Conservation (phyloP, 31 red algal genomes). For the Odonthalia washingtoniensis region DNA sequence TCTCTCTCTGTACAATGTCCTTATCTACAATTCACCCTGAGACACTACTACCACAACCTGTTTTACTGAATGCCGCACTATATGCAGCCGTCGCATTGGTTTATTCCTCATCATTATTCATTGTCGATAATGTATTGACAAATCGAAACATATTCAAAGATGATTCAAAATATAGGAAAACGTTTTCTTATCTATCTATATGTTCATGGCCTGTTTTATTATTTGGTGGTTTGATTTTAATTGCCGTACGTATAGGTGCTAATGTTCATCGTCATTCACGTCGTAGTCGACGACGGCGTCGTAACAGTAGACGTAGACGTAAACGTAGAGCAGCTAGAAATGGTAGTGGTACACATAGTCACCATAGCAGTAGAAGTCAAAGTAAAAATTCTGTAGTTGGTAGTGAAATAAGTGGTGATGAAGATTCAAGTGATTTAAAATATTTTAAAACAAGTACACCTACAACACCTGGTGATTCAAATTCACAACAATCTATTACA, state of each 20-base stretch:
- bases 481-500: too few species aligned
- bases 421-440: too few species aligned
- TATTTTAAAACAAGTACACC: neutral
- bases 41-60: slow-evolving; percentile 45
- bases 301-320: slow-evolving; percentile 23
- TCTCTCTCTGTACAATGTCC: too few species aligned
- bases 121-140: slow-evolving; percentile 27
- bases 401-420: too few species aligned
- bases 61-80: slow-evolving; percentile 53
- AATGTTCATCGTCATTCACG: slow-evolving; percentile 18
- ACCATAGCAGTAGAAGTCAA: too few species aligned
- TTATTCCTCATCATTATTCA: slow-evolving; percentile 51
- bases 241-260: slow-evolving; percentile 56
- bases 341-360: too few species aligned
- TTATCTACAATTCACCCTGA: slow-evolving; percentile 38
- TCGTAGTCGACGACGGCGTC: slow-evolving; percentile 39
- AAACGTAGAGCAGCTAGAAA: too few species aligned
- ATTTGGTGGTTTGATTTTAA: slow-evolving; percentile 60
- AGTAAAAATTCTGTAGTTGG: too few species aligned
- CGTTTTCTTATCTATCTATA: slow-evolving; percentile 51
- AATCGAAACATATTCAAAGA: slow-evolving; percentile 43
- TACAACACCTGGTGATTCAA: neutral
- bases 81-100: slow-evolving; percentile 51
- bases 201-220: slow-evolving; percentile 54
- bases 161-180: slow-evolving; percentile 38